Percentiles rank a stretch among this genome's conserved stretches.
phyloP scores from a whole-genome alignment of 306 rosid species.

The Rubus parviflorus region DNA sequence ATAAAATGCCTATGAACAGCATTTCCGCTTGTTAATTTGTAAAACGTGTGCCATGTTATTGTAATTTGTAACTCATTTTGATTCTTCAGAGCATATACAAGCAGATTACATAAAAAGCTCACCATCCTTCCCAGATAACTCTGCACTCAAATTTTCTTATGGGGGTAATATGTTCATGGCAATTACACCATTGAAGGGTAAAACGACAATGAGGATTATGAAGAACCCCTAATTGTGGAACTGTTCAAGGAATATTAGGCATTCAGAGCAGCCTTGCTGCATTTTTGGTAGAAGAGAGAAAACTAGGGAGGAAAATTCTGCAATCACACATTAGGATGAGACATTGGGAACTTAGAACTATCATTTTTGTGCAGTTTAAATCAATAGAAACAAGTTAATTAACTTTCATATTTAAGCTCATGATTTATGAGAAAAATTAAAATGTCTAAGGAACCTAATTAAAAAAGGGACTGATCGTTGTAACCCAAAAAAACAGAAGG shows the following conservation, averaged over 20 bases:
- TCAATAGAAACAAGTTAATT: too few species aligned
- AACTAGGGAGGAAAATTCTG: neutral
- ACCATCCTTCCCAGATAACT: neutral
- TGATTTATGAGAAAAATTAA: too few species aligned
- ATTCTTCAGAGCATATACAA: neutral
- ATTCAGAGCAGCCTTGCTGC: neutral
- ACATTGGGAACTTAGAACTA: too few species aligned
- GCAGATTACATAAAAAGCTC: neutral
- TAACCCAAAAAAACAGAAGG: too few species aligned
- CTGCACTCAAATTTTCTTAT: neutral
- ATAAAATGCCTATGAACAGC: neutral
- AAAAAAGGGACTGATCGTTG: too few species aligned
- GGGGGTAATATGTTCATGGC: neutral
- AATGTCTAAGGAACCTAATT: too few species aligned
- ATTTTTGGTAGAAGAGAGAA: neutral
- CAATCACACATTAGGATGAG: too few species aligned
- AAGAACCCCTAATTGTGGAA: neutral
- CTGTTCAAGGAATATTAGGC: neutral
- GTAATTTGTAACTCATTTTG: neutral
- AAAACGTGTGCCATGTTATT: neutral
- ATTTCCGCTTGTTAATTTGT: neutral
- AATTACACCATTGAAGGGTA: neutral
- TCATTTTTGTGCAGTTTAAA: too few species aligned
- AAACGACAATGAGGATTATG: neutral
- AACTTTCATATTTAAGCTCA: too few species aligned